Conservation (phyloP, 331 rosid species). For the Phaseolus coccineus region DNA sequence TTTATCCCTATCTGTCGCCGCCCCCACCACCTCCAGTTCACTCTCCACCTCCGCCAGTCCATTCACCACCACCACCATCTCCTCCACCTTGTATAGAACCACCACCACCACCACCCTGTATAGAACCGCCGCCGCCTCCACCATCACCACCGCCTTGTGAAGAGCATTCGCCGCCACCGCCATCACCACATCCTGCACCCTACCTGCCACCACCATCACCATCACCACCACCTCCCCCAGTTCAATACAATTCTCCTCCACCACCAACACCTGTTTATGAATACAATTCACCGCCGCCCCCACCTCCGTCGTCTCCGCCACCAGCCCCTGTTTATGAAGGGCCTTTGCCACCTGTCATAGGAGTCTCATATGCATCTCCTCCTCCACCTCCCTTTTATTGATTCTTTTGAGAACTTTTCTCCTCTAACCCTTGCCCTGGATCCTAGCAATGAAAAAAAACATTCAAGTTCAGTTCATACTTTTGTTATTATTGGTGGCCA, state of each 20-base stretch:
- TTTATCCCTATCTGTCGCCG: slow-evolving; percentile 50
- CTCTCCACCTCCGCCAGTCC: slow-evolving; percentile 71
- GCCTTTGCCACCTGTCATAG: slow-evolving; percentile 60
- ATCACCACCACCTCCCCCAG: slow-evolving; percentile 57
- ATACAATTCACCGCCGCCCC: slow-evolving; percentile 47
- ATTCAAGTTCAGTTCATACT: slow-evolving; percentile 41
- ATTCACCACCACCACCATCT: slow-evolving; percentile 56
- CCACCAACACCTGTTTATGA: slow-evolving; percentile 44
- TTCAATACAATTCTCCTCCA: slow-evolving; percentile 44
- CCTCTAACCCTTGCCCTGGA: slow-evolving; percentile 71
- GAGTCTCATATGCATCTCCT: slow-evolving; percentile 64
- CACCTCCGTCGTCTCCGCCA: slow-evolving; percentile 44
- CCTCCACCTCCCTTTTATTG: slow-evolving; percentile 74
- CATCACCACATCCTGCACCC: slow-evolving; percentile 53
- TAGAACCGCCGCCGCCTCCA: slow-evolving; percentile 56
- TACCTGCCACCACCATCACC: slow-evolving; percentile 58
- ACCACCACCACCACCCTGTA: slow-evolving; percentile 66
- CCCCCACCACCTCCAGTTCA: slow-evolving; percentile 67
- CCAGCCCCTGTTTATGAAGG: slow-evolving; percentile 74
- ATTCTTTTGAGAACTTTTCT: slow-evolving; percentile 67
- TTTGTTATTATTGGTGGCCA: slow-evolving; percentile 43
- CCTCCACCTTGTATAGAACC: slow-evolving; percentile 69
- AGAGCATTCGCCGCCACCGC: slow-evolving; percentile 64
- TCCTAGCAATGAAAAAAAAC: slow-evolving; percentile 37
- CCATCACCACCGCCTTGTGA: slow-evolving; percentile 64